phyloP scores from a whole-genome alignment of 257 asterid species.

The Solanum okadae region DNA sequence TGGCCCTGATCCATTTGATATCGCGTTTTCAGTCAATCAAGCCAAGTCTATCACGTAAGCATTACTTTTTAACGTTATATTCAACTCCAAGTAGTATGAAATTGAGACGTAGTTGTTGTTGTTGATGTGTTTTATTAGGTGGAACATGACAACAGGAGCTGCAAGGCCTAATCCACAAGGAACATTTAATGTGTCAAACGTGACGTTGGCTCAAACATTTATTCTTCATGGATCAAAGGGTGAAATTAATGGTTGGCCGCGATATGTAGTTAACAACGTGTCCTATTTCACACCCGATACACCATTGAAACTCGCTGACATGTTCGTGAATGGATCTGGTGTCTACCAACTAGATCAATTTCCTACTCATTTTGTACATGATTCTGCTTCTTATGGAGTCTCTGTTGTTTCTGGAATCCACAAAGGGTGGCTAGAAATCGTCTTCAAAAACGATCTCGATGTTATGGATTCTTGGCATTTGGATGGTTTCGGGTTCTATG shows the following conservation, averaged over 20 bases:
- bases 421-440: conserved; percentile 60
- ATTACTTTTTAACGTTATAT: not conserved
- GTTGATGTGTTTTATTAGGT: conserved; percentile 21
- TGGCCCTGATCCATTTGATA: conserved; percentile 55
- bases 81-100: not conserved
- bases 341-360: conserved; percentile 45
- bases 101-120: not conserved
- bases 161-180: conserved; percentile 81
- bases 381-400: conserved; percentile 13
- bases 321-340: conserved; percentile 42
- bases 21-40: conserved; percentile 40
- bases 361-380: conserved; percentile 24
- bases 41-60: conserved; percentile 48
- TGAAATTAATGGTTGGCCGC: not conserved
- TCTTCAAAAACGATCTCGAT: conserved; percentile 25
- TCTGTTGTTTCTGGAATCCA: conserved; percentile 48
- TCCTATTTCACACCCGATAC: conserved; percentile 36
- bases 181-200: conserved; percentile 52
- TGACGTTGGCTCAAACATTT: conserved; percentile 49
- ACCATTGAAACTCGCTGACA: conserved; percentile 50
- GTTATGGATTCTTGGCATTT: conserved; percentile 58
- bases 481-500: conserved; percentile 56
- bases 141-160: conserved; percentile 54
- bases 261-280: conserved; percentile 42
- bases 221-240: conserved; percentile 29